Base-by-base conservation (phyloP, 768 basidiomycete genomes). In the Panellus pusillus region DNA sequence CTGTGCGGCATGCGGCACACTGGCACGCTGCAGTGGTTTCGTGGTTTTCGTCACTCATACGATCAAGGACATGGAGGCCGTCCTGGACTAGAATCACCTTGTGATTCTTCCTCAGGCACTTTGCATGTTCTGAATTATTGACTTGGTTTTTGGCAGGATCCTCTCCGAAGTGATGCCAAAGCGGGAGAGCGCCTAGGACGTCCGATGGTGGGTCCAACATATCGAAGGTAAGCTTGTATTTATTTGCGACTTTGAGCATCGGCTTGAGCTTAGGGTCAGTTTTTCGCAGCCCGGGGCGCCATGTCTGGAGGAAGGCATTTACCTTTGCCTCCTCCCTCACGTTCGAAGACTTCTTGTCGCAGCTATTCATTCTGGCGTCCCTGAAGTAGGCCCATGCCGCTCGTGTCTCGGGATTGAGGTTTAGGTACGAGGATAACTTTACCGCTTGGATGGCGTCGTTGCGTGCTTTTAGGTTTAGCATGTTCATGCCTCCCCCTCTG, bases 391-490 rank as follows among this genome's bases (percentile, higher is more conserved):
- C 49, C 58, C 58, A 60, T 2, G 14, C 14, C 2, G 48, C 27
- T 13, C 50, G 27, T 3, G 3, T 3, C 6, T 39, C 38, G 0
- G 47, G 29, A 19, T 48, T 50, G 0, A 52, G 17, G 3, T 60
- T 41, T 0, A 52, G 44, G 49, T 51, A 55, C 0, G 51, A 31
- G 28, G 48, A 52, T 19, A 55, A 18, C 11, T 48, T 50, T 41
- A 58, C 49, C 0, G 55, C 27, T 4, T 51, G 37, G 11, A 58
- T 43, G 1, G 52, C 56, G 0, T 61, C 60, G 20, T 58, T 58
- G 17, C 52, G 19, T 0, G 60, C 40, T 8, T 47, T 28, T 0
- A 61, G 35, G 24, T 58, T 50, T 6, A 58, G 44, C 1, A 61
- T 45, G 18, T 54, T 52, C 27, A 55, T 58, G 13, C 60, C 60